Conservation (phyloP, 2,329 filamentous ascomycete species). For the Exophiala sp. region DNA sequence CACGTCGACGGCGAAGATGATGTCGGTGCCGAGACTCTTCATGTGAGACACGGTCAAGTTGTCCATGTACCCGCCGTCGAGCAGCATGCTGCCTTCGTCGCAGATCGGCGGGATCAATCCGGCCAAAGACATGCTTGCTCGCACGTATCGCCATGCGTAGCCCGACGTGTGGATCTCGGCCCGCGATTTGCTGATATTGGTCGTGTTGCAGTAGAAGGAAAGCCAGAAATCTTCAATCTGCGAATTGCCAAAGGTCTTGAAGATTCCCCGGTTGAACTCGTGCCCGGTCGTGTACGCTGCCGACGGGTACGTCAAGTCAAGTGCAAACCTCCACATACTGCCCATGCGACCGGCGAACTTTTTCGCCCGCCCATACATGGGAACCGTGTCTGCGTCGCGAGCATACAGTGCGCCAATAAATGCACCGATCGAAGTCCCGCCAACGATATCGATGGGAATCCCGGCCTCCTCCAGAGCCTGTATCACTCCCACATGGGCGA, state of each 20-base stretch:
- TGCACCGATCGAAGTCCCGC: conserved; percentile 90
- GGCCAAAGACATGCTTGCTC: conserved; percentile 93
- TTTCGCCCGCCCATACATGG: conserved; percentile 93
- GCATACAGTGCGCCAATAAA: conserved; percentile 96
- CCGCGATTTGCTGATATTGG: conserved; percentile 92
- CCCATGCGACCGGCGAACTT: conserved; percentile 98
- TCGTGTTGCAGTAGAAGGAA: conserved; percentile 98
- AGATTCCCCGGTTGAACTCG: conserved; percentile 97
- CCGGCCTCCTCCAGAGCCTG: conserved; percentile 91
- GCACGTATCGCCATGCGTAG: conserved; percentile 95
- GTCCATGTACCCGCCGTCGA: conserved; percentile 95
- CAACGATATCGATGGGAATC: conserved; percentile 90
- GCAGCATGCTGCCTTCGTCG: conserved; percentile 92
- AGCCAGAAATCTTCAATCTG: conserved; percentile 99
- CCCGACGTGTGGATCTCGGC: conserved; percentile 91
- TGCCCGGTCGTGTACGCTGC: conserved; percentile 97
- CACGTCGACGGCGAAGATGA: conserved; percentile 94
- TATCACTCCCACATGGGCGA: conserved; percentile 90
- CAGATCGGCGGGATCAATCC: conserved; percentile 89
- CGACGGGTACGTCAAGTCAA: conserved; percentile 93
- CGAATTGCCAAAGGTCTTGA: conserved; percentile 93
- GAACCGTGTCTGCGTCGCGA: conserved; percentile 90
- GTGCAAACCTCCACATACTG: conserved; percentile 95
- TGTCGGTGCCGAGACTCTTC: conserved; percentile 86
- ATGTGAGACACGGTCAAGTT: conserved; percentile 96